Percentiles rank a stretch among this genome's conserved stretches.
phyloP scores from a whole-genome alignment of 768 basidiomycete genomes.

The Lactarius akahatsu region DNA sequence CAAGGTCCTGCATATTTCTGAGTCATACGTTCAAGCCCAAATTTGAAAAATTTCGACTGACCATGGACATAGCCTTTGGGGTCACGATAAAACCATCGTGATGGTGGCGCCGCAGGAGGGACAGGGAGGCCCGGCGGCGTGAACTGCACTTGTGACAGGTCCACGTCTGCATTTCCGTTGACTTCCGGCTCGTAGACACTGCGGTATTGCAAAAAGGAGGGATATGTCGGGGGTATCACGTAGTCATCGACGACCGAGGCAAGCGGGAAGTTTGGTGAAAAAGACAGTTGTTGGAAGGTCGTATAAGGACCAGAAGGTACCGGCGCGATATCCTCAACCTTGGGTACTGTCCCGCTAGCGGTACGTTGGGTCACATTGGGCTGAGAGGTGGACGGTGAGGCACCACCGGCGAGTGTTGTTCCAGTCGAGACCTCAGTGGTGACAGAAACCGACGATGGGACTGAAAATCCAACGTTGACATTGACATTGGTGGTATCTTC shows the following conservation, averaged over 20 bases:
- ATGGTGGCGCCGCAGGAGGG: slow-evolving; percentile 64
- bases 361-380: slow-evolving; percentile 31
- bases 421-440: slow-evolving; percentile 42
- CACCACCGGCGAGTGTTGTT: slow-evolving; percentile 34
- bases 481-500: slow-evolving; percentile 44
- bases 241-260: slow-evolving; percentile 88
- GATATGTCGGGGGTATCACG: slow-evolving; percentile 88
- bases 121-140: slow-evolving; percentile 78
- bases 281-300: slow-evolving; percentile 87
- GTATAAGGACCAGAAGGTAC: slow-evolving; percentile 80
- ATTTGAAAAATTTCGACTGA: slow-evolving; percentile 38
- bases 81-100: slow-evolving; percentile 81
- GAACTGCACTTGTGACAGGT: slow-evolving; percentile 63
- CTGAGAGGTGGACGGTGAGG: slow-evolving; percentile 28
- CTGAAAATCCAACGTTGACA: slow-evolving; percentile 54
- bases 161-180: slow-evolving; percentile 41
- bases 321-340: slow-evolving; percentile 65
- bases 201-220: slow-evolving; percentile 71
- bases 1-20: slow-evolving; percentile 60
- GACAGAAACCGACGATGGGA: slow-evolving; percentile 47
- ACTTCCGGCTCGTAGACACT: slow-evolving; percentile 59
- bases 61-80: slow-evolving; percentile 80
- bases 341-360: slow-evolving; percentile 37
- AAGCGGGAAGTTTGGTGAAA: slow-evolving; percentile 85
- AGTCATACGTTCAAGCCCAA: neutral